These are phyloP conservation scores for Cordyceps javanica DNA, from an alignment of 2,329 filamentous ascomycete genomes.

Conservation along the genomic window DNA sequence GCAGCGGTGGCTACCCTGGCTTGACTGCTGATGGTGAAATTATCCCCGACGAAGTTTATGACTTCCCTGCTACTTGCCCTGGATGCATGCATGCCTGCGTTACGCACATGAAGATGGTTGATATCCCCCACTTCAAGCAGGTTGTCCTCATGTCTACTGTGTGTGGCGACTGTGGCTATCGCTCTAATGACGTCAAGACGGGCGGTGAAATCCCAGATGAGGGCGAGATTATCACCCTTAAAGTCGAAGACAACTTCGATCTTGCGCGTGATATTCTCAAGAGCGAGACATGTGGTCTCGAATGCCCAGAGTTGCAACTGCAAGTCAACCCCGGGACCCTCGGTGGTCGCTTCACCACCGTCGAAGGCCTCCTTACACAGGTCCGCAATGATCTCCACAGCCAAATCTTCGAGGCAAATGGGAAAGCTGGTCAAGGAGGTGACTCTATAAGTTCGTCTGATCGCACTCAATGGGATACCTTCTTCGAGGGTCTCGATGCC, in stretches of 20 bases:
- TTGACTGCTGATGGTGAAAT: slow-evolving; percentile 65
- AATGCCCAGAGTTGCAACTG: slow-evolving; percentile 80
- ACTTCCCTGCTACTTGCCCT: slow-evolving; percentile 85
- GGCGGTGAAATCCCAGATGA: slow-evolving; percentile 84
- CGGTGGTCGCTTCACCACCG: slow-evolving; percentile 92
- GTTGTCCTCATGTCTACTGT: slow-evolving; percentile 93
- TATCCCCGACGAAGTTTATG: slow-evolving; percentile 85
- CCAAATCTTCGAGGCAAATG: slow-evolving; percentile 78
- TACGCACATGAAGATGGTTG: slow-evolving; percentile 98
- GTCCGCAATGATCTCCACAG: slow-evolving; percentile 82
- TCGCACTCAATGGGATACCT: slow-evolving; percentile 68
- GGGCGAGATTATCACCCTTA: slow-evolving; percentile 76
- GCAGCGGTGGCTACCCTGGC: slow-evolving; percentile 43
- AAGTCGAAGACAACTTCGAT: slow-evolving; percentile 63
- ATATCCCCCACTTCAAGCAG: slow-evolving; percentile 96
- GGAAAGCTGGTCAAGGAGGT: slow-evolving; percentile 52
- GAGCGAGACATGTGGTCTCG: slow-evolving; percentile 82
- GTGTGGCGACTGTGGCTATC: slow-evolving; percentile 87
- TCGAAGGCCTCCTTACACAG: slow-evolving; percentile 89
- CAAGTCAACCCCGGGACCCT: slow-evolving; percentile 89
- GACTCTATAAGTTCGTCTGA: slow-evolving; percentile 68
- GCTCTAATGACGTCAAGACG: slow-evolving; percentile 95
- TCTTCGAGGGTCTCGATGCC: slow-evolving; percentile 69
- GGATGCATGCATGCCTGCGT: slow-evolving; percentile 80
- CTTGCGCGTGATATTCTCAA: slow-evolving; percentile 92